Conservation (phyloP, 1,284 basidiomycete genomes). For the Malassezia cuniculi region DNA sequence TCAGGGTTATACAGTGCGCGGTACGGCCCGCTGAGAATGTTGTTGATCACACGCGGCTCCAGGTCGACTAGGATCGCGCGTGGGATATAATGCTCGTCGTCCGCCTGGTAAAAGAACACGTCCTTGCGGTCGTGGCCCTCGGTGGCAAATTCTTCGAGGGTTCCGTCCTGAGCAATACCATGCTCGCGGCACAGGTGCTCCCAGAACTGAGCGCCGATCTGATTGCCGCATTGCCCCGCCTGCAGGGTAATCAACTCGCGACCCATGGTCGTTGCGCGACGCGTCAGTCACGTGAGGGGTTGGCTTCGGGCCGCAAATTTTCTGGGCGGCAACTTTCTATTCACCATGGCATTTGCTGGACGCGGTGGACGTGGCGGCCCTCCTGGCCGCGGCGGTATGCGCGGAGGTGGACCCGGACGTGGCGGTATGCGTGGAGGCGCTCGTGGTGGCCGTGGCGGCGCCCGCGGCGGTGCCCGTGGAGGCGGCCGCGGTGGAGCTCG, state of each 20-base stretch:
- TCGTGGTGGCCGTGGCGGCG: constrained; percentile 21
- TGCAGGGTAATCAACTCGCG: constrained; percentile 44
- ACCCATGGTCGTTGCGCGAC: constrained; percentile 23
- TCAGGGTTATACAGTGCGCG: constrained; percentile 93
- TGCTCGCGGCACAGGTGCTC: constrained; percentile 43
- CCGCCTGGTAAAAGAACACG: constrained; percentile 99
- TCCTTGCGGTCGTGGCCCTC: constrained; percentile 68
- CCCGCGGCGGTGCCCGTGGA: constrained; percentile 20
- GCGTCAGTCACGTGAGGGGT: constrained; percentile 14
- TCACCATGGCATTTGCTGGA: constrained; percentile 12
- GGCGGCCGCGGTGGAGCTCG: constrained; percentile 26
- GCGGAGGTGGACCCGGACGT: constrained; percentile 28
- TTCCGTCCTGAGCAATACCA: constrained; percentile 42
- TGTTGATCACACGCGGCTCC: constrained; percentile 95
- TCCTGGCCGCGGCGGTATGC: constrained; percentile 20
- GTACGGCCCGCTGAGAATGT: constrained; percentile 80
- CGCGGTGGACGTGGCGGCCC: constrained; percentile 13
- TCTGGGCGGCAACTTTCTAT: too few relatives aligned
- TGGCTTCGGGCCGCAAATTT: too few relatives aligned
- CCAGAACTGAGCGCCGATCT: constrained; percentile 45
- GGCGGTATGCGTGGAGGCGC: constrained; percentile 12
- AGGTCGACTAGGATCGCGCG: constrained; percentile 90
- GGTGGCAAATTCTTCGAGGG: constrained; percentile 37
- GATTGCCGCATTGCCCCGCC: constrained; percentile 43
- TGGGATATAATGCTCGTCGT: constrained; percentile 98